Evolutionary conservation across 2,329 filamentous ascomycete genomes (phyloP), one percentile per base, ranked within the genome.

Genomic region (Pseudogymnoascus sp.): DNA sequence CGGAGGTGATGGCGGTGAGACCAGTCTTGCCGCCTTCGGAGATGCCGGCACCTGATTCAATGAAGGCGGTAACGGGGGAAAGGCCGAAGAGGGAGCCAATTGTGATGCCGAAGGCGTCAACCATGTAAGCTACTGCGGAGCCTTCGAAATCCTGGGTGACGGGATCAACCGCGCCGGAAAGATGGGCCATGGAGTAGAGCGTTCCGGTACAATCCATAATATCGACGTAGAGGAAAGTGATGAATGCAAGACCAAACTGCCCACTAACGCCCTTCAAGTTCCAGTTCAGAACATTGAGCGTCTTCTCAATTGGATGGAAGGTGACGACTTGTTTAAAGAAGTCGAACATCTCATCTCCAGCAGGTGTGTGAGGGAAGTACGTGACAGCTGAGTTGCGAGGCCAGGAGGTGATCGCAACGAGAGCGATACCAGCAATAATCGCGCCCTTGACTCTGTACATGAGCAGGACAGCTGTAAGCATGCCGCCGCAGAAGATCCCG

Each of bases 141-240:
- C 90, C 89, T 73, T 95, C 90, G 64, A 96, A 96, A 71, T 96
- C 91, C 70, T 91, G 87, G 0, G 90, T 94, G 58, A 84, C 81
- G 67, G 90, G 87, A 67, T 96, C 89, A 70, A 95, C 87, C 61
- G 89, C 83, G 47, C 89, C 85, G 66, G 87, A 87, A 73, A 93
- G 94, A 30, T 87, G 86, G 15, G 91, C 91, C 90, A 96, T 95
- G 18, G 89, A 89, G 76, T 95, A 96, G 62, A 95, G 77, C 1
- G 90, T 95, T 67, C 90, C 91, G 0, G 91, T 96, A 66, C 85
- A 87, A 73, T 95, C 91, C 47, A 96, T 83, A 64, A 96, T 93
- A 69, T 96, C 91, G 66, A 95, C 90, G 69, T 96, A 95, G 20
- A 95, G 80, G 76, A 96, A 95, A 2, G 91, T 95, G 72, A 95